Conservation (phyloP, 164 flowering plant genomes). For the Vitis vinifera region ASM3070453v1 NC_081814.1:12059001-12059500, state of each 20-base stretch:
- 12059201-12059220: slow-evolving; percentile 86
- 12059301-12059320: slow-evolving; percentile 33
- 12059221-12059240: slow-evolving; percentile 92
- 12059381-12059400: slow-evolving; percentile 27
- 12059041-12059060: slow-evolving; percentile 32
- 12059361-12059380: slow-evolving; percentile 19
- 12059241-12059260: slow-evolving; percentile 91
- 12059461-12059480: too few relatives aligned
- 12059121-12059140: slow-evolving; percentile 77
- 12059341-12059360: slow-evolving; percentile 32
- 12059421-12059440: slow-evolving; percentile 39
- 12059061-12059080: slow-evolving; percentile 40
- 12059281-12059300: slow-evolving; percentile 75
- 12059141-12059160: slow-evolving; percentile 67
- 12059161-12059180: slow-evolving; percentile 95
- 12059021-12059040: slow-evolving; percentile 37
- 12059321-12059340: slow-evolving; percentile 72
- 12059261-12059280: slow-evolving; percentile 77
- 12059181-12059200: slow-evolving; percentile 85
- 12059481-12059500: too few relatives aligned
- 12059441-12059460: too few relatives aligned
- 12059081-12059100: slow-evolving; percentile 54
- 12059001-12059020: background rate
- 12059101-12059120: slow-evolving; percentile 92
- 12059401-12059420: slow-evolving; percentile 42